Percentiles rank a stretch among this genome's conserved stretches.
These are phyloP conservation scores for Polytrichum commune DNA, from an alignment of 225 moss, liverwort and hornwort species.

Conservation along the genomic window DNA sequence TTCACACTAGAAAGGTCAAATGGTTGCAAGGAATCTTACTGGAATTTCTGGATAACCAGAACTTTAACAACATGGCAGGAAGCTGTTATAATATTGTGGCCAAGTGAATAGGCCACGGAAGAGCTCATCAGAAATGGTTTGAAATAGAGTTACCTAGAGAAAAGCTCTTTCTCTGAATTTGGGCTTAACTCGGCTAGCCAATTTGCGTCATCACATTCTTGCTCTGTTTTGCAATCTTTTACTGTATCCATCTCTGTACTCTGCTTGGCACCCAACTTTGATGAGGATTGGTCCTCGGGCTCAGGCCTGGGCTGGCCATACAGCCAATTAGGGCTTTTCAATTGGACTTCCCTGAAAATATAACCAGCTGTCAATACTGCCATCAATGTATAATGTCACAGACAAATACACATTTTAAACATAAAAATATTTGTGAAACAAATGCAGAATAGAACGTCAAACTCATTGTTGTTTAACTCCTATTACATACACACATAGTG, in stretches of 20 bases:
- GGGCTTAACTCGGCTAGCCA: constrained; percentile 65
- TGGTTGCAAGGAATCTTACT: too few relatives aligned
- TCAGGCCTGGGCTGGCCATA: constrained; percentile 79
- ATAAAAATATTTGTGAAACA: too few relatives aligned
- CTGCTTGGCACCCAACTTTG: constrained; percentile 20
- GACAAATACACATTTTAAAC: too few relatives aligned
- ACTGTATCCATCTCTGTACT: background rate
- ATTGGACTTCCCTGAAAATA: constrained; percentile 75
- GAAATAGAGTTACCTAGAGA: constrained; percentile 38
- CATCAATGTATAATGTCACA: too few relatives aligned
- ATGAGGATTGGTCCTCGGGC: constrained; percentile 9
- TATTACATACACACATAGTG: too few relatives aligned
- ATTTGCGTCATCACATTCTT: constrained; percentile 60
- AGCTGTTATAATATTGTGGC: background rate
- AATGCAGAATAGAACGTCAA: too few relatives aligned
- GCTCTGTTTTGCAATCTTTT: constrained; percentile 33
- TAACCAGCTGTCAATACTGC: background rate
- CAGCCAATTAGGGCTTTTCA: constrained; percentile 95
- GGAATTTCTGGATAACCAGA: too few relatives aligned
- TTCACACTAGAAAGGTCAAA: too few relatives aligned
- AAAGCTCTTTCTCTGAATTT: constrained; percentile 50
- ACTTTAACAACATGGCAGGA: background rate
- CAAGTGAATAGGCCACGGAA: background rate
- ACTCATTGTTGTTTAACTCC: too few relatives aligned
- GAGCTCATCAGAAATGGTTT: background rate